Base-by-base conservation (phyloP, 805 yeast genomes). In the Blastobotrys attinorum region DNA sequence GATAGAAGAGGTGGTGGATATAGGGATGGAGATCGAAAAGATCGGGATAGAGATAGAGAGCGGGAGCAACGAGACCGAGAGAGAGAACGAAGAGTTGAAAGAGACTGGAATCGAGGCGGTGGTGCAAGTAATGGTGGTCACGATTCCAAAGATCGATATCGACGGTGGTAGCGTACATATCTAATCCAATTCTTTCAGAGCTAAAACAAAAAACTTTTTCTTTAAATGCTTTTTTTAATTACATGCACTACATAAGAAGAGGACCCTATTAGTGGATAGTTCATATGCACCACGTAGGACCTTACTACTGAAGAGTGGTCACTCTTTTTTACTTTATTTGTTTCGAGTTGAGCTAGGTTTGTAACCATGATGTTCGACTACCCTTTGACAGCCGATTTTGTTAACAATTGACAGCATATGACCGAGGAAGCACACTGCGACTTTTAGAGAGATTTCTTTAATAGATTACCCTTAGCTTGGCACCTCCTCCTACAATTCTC, bases 401-500 rank as follows among this genome's bases (percentile, higher is more conserved):
- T 4, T 3, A 15, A n/a, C 17, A 34, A 17, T 3, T 17, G 16
- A 25, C 31, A 25, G 31, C 31, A 25, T 10, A 25, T 25, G n/a
- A n/a, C n/a, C n/a, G n/a, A n/a, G n/a, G n/a, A n/a, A n/a, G n/a
- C n/a, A n/a, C n/a, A n/a, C n/a, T n/a, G n/a, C n/a, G n/a, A n/a
- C 15, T 10, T 10, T n/a, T 7, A 31, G 16, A 31, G 10, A 31
- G 8, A 8, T 5, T 15, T 8, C 17, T 22, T 33, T 49, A 52
- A 39, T 48, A 52, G 13, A 46, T 47, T 11, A 42, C 42, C 17
- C 25, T 45, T 7, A 50, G 39, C 33, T 46, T 47, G 56, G 57
- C 53, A 7, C 60, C 58, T 1, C 47, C 59, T 8, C 58, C 58
- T 8, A 43, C 42, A 21, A 54, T 47, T 21, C 62, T 47, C 15